Percentiles rank a stretch among this genome's conserved stretches.
Evolutionary conservation across 176 grass and related monocot genomes (phyloP).

Genomic region (Chloris gayana): DNA sequence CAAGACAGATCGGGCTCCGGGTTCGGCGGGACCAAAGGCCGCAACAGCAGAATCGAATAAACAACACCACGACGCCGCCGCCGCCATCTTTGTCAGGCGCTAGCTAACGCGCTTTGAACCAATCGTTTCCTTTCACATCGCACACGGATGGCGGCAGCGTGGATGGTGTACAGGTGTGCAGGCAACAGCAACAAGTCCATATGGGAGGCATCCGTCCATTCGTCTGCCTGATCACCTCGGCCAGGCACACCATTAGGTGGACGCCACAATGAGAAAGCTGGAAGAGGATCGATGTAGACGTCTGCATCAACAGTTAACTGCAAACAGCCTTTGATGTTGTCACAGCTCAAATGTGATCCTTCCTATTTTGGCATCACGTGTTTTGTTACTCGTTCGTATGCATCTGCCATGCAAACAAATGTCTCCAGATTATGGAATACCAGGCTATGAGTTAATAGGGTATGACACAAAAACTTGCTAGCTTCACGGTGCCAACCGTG

Average conservation of each 20-base stretch:
- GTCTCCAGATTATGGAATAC: background rate
- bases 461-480: background rate
- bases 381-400: background rate
- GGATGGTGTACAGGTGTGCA: background rate
- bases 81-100: background rate
- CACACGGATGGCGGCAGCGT: background rate
- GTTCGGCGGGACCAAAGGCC: background rate
- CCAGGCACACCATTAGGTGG: constrained; percentile 41
- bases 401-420: background rate
- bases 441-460: background rate
- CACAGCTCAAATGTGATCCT: background rate
- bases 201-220: background rate
- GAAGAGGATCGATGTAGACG: background rate
- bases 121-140: background rate
- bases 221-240: background rate
- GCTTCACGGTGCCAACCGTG: constrained; percentile 3
- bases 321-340: background rate
- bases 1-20: background rate
- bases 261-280: constrained; percentile 6
- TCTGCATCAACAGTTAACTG: background rate
- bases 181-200: background rate
- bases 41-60: constrained; percentile 18
- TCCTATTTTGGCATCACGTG: background rate
- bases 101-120: constrained; percentile 38
- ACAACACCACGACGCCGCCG: background rate